These are phyloP conservation scores for Stemphylium beticola DNA, from an alignment of 2,329 filamentous ascomycete species.

Conservation along the genomic window DNA sequence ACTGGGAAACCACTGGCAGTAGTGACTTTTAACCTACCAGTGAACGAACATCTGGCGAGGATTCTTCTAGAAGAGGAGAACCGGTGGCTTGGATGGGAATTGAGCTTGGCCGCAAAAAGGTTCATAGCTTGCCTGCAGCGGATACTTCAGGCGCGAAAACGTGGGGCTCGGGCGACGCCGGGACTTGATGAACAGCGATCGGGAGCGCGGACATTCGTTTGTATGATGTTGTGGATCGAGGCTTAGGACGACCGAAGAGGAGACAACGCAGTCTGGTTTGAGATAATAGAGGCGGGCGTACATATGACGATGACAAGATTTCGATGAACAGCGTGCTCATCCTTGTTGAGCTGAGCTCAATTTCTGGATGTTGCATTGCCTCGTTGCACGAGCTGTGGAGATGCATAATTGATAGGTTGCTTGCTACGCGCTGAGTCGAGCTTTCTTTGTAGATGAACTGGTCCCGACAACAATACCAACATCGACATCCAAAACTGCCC, in stretches of 20 bases:
- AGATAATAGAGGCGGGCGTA: background rate
- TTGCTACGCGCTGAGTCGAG: background rate
- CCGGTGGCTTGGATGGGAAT: background rate
- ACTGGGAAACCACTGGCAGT: background rate
- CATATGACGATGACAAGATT: background rate
- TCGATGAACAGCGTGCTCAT: background rate
- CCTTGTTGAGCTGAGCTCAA: background rate
- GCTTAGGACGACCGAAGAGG: background rate
- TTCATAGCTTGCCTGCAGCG: background rate
- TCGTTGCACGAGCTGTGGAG: background rate
- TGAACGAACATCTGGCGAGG: background rate
- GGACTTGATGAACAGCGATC: background rate
- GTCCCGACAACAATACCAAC: background rate
- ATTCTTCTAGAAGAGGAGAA: background rate
- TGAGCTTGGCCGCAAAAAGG: background rate
- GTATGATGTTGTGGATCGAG: background rate
- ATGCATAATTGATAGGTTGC: background rate
- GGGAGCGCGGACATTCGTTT: background rate
- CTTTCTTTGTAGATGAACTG: background rate
- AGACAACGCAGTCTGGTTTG: background rate
- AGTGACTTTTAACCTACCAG: background rate
- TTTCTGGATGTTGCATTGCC: background rate
- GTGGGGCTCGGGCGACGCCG: background rate
- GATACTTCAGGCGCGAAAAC: background rate
- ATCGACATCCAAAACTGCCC: background rate